Evolutionary conservation across 1,284 basidiomycete species (phyloP).

Genomic region (Melanopsichium pennsylvanicum): DNA sequence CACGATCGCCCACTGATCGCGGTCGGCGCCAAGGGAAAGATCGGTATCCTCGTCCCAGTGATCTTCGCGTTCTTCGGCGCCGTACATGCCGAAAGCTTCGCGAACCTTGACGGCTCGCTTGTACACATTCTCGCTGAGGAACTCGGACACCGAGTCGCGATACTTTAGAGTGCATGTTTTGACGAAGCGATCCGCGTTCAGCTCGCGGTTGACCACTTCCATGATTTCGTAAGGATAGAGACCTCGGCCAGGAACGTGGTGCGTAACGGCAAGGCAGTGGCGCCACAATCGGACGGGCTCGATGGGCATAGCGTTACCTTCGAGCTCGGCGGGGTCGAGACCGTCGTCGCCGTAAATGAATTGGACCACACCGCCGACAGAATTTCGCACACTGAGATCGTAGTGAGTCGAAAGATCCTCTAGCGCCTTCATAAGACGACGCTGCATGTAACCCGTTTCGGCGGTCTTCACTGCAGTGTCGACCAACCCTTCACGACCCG

Average conservation of each 20-base stretch:
- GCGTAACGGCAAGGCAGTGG: constrained; percentile 78
- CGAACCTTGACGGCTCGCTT: constrained; percentile 76
- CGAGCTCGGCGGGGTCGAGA: constrained; percentile 92
- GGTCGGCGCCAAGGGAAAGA: constrained; percentile 78
- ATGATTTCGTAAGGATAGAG: constrained; percentile 88
- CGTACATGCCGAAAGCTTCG: constrained; percentile 81
- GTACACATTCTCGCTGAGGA: constrained; percentile 77
- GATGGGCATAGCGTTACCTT: constrained; percentile 87
- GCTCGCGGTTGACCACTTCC: constrained; percentile 75
- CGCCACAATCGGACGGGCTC: constrained; percentile 76
- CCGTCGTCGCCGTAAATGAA: constrained; percentile 98
- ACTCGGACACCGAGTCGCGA: constrained; percentile 77
- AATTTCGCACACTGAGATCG: constrained; percentile 95
- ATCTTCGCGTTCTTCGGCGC: constrained; percentile 77
- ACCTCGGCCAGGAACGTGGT: constrained; percentile 68
- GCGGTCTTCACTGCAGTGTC: constrained; percentile 99
- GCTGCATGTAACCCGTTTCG: constrained; percentile 99
- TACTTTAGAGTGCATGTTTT: constrained; percentile 76
- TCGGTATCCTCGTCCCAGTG: constrained; percentile 83
- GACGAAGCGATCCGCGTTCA: constrained; percentile 70
- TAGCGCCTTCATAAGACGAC: constrained; percentile 97
- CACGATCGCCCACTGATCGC: constrained; percentile 71
- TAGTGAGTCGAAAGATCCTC: constrained; percentile 98
- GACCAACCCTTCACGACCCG: constrained; percentile 96
- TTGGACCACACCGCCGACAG: constrained; percentile 94